Evolutionary conservation across 257 asterid genomes (phyloP).

Genomic region (Anisodus tanguticus): DNA sequence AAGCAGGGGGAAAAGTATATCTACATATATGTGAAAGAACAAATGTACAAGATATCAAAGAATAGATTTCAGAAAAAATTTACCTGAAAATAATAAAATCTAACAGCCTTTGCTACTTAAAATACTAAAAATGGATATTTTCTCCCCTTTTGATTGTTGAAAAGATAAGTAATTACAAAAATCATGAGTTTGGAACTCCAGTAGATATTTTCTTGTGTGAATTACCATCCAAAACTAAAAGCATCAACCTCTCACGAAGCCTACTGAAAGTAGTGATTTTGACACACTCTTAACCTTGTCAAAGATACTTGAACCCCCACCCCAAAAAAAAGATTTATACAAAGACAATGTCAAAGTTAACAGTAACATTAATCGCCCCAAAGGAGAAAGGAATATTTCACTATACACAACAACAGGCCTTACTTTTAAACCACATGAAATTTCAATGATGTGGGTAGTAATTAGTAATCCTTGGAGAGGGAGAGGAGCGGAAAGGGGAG

Average conservation of each 20-base stretch:
- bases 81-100: background rate
- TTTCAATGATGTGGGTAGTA: background rate
- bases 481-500: background rate
- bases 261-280: background rate
- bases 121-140: background rate
- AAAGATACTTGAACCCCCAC: background rate
- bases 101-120: background rate
- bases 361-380: background rate
- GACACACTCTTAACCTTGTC: background rate
- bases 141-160: slow-evolving; percentile 5
- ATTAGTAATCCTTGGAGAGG: slow-evolving; percentile 18
- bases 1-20: background rate
- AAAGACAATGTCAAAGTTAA: background rate
- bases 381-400: slow-evolving; percentile 16
- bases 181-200: background rate
- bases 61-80: background rate
- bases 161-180: background rate
- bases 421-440: background rate
- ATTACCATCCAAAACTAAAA: background rate
- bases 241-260: background rate
- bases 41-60: background rate
- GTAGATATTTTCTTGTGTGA: background rate
- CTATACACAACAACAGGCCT: background rate
- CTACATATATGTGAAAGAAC: background rate
- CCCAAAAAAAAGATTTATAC: background rate